Percentiles rank a stretch among this genome's conserved stretches.
Conservation (phyloP, 169 alveolate genomes). For the Cryptosporidium parvum region DNA sequence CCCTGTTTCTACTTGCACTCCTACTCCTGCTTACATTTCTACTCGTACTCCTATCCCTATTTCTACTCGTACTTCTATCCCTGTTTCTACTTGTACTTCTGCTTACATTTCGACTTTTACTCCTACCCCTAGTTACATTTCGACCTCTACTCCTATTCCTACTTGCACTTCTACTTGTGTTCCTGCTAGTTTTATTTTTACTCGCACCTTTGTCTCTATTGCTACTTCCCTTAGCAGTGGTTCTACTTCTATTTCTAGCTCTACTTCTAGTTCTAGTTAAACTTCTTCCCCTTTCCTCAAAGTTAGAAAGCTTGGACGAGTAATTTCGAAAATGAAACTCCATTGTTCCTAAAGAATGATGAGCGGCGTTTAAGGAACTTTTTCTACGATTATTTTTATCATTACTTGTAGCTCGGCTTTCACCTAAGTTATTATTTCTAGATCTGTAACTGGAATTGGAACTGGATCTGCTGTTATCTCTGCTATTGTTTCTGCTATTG, state of each 20-base stretch:
- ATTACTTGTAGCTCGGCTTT: no score
- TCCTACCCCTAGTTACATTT: background rate
- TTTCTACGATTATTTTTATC: no score
- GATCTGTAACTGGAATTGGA: no score
- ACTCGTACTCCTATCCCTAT: background rate
- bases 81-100: conserved; percentile 18
- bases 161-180: background rate
- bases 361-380: background rate
- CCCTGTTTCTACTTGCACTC: background rate
- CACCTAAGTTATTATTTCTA: no score
- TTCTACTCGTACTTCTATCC: conserved; percentile 13
- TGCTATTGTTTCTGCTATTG: no score
- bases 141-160: background rate
- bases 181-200: background rate
- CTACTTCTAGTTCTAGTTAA: background rate
- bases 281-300: background rate
- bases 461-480: no score
- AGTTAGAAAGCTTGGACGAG: background rate
- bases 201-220: background rate
- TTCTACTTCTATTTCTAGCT: background rate
- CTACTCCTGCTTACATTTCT: background rate
- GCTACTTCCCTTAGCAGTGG: background rate
- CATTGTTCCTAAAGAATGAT: no score
- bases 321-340: background rate
- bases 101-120: background rate